Evolutionary conservation across 2,329 filamentous ascomycete species (phyloP).

Genomic region (Cladosporium sp.): DNA sequence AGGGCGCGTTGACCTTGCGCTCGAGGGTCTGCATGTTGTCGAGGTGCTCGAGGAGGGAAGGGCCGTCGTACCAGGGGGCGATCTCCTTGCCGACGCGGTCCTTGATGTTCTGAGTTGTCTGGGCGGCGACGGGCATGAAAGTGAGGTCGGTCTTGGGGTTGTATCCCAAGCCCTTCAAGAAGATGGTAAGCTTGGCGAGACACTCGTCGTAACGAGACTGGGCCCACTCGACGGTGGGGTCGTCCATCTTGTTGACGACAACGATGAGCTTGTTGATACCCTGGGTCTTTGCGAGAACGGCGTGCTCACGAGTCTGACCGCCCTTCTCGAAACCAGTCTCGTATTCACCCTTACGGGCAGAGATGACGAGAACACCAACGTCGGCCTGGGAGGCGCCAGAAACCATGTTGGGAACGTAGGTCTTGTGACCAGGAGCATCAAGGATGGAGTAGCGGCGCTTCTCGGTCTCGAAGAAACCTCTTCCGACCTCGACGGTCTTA

Average conservation of each 20-base stretch:
- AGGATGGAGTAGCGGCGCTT: conserved; percentile 95
- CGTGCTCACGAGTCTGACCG: conserved; percentile 95
- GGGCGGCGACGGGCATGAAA: conserved; percentile 95
- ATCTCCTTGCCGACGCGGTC: conserved; percentile 72
- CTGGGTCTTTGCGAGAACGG: conserved; percentile 95
- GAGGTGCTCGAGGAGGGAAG: conserved; percentile 91
- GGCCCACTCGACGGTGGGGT: conserved; percentile 92
- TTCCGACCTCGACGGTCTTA: conserved; percentile 95
- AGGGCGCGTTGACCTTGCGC: conserved; percentile 92
- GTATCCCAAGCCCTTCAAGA: conserved; percentile 89
- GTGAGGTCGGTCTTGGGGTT: conserved; percentile 88
- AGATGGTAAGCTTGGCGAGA: conserved; percentile 77
- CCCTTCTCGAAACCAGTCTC: conserved; percentile 97
- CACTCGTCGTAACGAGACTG: conserved; percentile 91
- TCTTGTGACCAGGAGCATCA: conserved; percentile 96
- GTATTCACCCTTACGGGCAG: conserved; percentile 95
- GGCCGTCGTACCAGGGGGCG: conserved; percentile 80
- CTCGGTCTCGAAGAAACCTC: conserved; percentile 94
- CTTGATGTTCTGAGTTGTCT: conserved; percentile 82
- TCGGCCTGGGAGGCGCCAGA: conserved; percentile 73
- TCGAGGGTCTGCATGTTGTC: conserved; percentile 89
- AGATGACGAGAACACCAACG: conserved; percentile 92
- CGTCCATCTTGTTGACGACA: conserved; percentile 99
- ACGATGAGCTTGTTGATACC: conserved; percentile 96
- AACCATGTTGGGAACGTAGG: conserved; percentile 97